Conservation (phyloP, 129 eudicot species). For the Dittrichia graveolens region DNA sequence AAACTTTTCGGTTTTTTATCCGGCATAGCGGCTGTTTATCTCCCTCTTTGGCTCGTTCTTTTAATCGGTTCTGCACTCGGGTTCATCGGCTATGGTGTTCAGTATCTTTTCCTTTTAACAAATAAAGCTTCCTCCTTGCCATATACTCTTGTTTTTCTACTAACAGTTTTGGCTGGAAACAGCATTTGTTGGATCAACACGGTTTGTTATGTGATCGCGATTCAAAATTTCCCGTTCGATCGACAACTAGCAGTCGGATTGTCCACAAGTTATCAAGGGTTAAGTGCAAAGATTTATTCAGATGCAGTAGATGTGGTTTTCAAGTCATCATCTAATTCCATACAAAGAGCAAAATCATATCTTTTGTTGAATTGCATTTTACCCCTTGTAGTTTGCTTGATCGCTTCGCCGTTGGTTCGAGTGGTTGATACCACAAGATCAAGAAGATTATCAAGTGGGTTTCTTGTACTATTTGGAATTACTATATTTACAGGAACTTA, state of each 20-base stretch:
- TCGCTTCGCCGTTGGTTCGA: conserved; percentile 51
- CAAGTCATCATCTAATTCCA: conserved; percentile 11
- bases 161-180: conserved; percentile 74
- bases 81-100: conserved; percentile 68
- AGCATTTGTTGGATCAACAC: conserved; percentile 95
- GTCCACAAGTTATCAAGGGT: conserved; percentile 73
- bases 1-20: conserved; percentile 76
- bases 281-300: conserved; percentile 70
- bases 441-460: conserved; percentile 51
- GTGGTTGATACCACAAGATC: conserved; percentile 33
- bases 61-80: conserved; percentile 69
- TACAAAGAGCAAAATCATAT: conserved; percentile 46
- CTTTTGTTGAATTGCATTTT: conserved; percentile 65
- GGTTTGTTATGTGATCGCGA: conserved; percentile 66
- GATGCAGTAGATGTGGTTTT: conserved; percentile 52
- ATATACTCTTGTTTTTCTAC: conserved; percentile 53
- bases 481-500: conserved; percentile 62
- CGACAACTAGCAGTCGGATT: conserved; percentile 69
- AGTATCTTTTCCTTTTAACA: conserved; percentile 55
- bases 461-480: conserved; percentile 46
- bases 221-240: conserved; percentile 72
- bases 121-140: conserved; percentile 46
- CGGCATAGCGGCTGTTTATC: conserved; percentile 63
- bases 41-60: conserved; percentile 84
- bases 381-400: conserved; percentile 61